These are phyloP conservation scores for Colletotrichum zoysiae DNA, from an alignment of 2,329 filamentous ascomycete genomes.

Conservation along the genomic window DNA sequence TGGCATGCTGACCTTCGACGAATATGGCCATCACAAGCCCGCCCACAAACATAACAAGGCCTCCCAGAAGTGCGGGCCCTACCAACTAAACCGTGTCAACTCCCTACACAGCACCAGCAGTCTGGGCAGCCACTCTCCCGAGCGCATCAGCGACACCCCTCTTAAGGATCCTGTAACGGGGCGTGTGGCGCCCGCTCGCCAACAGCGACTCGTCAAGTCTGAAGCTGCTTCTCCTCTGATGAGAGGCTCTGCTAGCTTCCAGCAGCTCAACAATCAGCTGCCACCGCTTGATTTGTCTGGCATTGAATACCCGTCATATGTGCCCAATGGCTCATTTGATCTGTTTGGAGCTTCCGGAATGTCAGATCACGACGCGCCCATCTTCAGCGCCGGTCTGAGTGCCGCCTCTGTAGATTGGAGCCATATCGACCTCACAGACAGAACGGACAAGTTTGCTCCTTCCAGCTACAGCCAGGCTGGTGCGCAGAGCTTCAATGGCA, in stretches of 20 bases:
- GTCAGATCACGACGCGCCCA: slow-evolving; percentile 66
- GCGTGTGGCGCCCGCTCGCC: slow-evolving; percentile 55
- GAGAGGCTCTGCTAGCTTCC: slow-evolving; percentile 61
- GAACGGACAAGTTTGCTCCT: slow-evolving; percentile 62
- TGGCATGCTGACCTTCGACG: slow-evolving; percentile 69
- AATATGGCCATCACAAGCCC: slow-evolving; percentile 74
- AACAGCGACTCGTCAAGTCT: slow-evolving; percentile 69
- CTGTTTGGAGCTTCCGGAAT: slow-evolving; percentile 62
- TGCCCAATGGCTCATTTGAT: slow-evolving; percentile 63
- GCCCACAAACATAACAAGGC: slow-evolving; percentile 71
- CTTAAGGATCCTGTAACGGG: slow-evolving; percentile 54
- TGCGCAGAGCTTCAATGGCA: slow-evolving; percentile 63
- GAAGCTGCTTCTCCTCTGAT: slow-evolving; percentile 72
- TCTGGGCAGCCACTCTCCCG: slow-evolving; percentile 61
- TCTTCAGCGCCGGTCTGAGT: slow-evolving; percentile 73
- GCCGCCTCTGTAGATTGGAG: slow-evolving; percentile 63
- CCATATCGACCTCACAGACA: slow-evolving; percentile 61
- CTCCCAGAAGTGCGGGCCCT: slow-evolving; percentile 72
- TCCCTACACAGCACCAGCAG: slow-evolving; percentile 67
- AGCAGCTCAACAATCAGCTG: slow-evolving; percentile 65
- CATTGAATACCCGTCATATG: slow-evolving; percentile 64
- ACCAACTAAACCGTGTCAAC: slow-evolving; percentile 70
- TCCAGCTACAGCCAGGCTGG: slow-evolving; percentile 68
- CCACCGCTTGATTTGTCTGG: slow-evolving; percentile 71
- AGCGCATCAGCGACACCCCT: slow-evolving; percentile 56